Base-by-base conservation (phyloP, 129 eudicot genomes). In the Deinandra increscens region DNA sequence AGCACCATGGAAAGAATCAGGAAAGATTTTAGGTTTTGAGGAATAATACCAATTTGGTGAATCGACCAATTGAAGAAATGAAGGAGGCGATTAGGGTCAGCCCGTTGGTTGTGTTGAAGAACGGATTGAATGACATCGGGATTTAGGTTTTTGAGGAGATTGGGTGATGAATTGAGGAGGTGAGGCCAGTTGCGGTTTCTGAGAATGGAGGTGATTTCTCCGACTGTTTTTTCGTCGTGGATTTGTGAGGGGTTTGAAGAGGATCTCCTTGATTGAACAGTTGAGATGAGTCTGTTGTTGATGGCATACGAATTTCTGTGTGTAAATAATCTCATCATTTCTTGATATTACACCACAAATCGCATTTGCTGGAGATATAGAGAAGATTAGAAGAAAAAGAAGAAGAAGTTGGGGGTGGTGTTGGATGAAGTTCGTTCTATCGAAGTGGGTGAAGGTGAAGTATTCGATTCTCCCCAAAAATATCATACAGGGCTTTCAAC, bases 1-100 rank as follows among this genome's bases (percentile, higher is more conserved):
- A 85, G 82, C 76, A 76, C 34, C 39, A 71, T 44, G 36, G 82
- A 76, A 37, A 88, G 67, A 78, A 85, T 70, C 14, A 83, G 76
- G 66, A 75, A 76, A 53, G 90, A 88, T 19, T 81, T 71, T 54
- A 83, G 79, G 68, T 78, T 79, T 51, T 79, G 97, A 83, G 83
- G 61, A 59, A 64, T n/a, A n/a, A n/a, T 81, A 85, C 88, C 90
- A 78, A 84, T 61, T 79, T 84, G 84, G 43, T 73, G 71, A 68
- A 49, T 39, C 9, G 92, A 83, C 96, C 96, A 88, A 65, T 66
- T 64, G 85, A 91, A 91, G 92, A 91, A 91, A 55, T 82, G 83
- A 42, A 83, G 78, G n/a, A 85, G 85, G 31, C 82, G 84, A 68
- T 74, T 81, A 48, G 96, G 93, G 54, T 88, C 81, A 23, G 44